Base-by-base conservation (phyloP, 768 basidiomycete species). In the Agaricus blazei region DNA sequence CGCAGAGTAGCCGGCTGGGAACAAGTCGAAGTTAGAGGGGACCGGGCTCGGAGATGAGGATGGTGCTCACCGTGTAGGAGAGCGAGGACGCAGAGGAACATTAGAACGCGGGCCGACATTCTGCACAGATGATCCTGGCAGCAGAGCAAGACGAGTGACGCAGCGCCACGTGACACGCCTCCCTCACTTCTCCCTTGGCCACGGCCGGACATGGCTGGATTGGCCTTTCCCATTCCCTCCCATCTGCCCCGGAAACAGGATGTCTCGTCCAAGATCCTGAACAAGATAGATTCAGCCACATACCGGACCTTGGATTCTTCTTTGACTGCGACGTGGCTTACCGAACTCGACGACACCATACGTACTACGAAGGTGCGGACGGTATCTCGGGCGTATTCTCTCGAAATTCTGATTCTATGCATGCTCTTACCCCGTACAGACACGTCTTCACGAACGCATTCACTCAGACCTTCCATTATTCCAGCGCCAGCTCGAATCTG, bases 221-320 rank as follows among this genome's bases (percentile, higher is more conserved):
- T 93, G 90, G 83, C 89, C 42, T 90, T 90, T 68, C 81, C 83
- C 48, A 61, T 88, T 58, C 89, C 88, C 58, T 69, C 80, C 14
- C 87, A 91, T 67, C 75, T 88, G 29, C 88, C 88, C n/a, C 79
- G 84, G 47, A 80, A 80, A 65, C 76, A 80, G 59, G 87, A 92
- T 67, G 77, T 86, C 6, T 86, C 88, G 24, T 88, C 90, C 0
- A 75, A 76, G 58, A 81, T 92, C 40, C 76, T 93, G 44, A 77
- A 80, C 46, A 86, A 83, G 66, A 75, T 93, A 29, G 86, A 88
- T 58, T 75, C 81, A 28, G 80, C 82, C 9, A 79, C 81, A 7
- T 70, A 71, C 58, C 72, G 82, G 60, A 73, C 83, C 1, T 67
- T 93, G 36, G 83, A 75, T 60, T 80, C 87, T 40, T 63, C 75